These are phyloP conservation scores for Trypanosoma cruzi DNA, from an alignment of 208 protist species.

Conservation along the genomic window DNA sequence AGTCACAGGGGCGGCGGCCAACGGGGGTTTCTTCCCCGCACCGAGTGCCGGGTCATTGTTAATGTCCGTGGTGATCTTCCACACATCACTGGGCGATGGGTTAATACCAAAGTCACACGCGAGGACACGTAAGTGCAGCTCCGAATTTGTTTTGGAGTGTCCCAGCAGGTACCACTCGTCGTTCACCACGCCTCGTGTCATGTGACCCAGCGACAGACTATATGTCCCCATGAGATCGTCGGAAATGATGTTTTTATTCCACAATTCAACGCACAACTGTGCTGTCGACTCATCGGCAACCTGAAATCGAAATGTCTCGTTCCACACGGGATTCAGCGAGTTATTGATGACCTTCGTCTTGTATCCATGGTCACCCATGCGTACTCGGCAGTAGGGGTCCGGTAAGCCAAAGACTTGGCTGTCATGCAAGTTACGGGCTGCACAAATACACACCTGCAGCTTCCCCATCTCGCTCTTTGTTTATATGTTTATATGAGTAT, in stretches of 20 bases:
- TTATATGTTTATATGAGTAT: not conserved
- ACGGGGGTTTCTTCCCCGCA: not conserved
- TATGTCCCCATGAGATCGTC: conserved; percentile 76
- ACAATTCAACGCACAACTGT: conserved; percentile 67
- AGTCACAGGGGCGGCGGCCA: not conserved
- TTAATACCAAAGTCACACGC: conserved; percentile 70
- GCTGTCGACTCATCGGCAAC: conserved; percentile 57
- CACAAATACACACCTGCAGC: conserved; percentile 70
- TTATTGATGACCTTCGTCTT: conserved; percentile 71
- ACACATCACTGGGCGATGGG: conserved; percentile 37
- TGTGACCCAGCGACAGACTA: conserved; percentile 44
- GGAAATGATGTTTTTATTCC: conserved; percentile 49
- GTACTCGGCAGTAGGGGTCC: conserved; percentile 70
- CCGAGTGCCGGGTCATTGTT: conserved; percentile 38
- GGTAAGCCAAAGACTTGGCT: conserved; percentile 39
- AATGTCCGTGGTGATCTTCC: conserved; percentile 73
- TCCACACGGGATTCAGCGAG: conserved; percentile 56
- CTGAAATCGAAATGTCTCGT: conserved; percentile 71
- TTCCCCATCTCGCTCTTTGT: conserved; percentile 50
- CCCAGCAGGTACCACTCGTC: conserved; percentile 70
- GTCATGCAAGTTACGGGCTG: conserved; percentile 59
- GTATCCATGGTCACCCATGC: conserved; percentile 48
- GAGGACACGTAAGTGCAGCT: conserved; percentile 67
- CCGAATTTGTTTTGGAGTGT: conserved; percentile 57
- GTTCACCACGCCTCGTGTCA: conserved; percentile 61